A percentile compares a stretch with the other conserved stretches of the same genome.
Evolutionary conservation across 371 early-diverging fungal species (phyloP).

Genomic region (Mortierella sp.): DNA sequence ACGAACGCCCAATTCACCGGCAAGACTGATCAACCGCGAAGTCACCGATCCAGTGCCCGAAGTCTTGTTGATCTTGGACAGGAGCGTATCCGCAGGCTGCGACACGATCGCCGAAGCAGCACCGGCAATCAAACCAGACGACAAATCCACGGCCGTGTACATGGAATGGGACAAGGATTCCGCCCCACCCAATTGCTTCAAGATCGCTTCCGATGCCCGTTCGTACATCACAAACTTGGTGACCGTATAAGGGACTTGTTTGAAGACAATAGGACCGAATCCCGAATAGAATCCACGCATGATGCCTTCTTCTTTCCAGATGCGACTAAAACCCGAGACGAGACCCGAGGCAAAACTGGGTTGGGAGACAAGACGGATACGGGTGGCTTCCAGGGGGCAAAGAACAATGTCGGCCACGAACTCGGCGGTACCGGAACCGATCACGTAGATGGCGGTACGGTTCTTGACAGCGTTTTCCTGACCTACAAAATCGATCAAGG

Average conservation of each 20-base stretch:
- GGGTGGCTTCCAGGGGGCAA: slow-evolving; percentile 83
- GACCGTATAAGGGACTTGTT: slow-evolving; percentile 92
- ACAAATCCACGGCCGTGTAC: slow-evolving; percentile 81
- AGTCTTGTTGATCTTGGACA: slow-evolving; percentile 55
- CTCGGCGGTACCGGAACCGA: slow-evolving; percentile 88
- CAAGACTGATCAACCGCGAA: too few species aligned
- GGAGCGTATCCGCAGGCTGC: slow-evolving; percentile 95
- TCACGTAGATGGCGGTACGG: slow-evolving; percentile 86
- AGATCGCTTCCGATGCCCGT: slow-evolving; percentile 70
- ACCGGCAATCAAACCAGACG: slow-evolving; percentile 93
- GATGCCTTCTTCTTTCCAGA: slow-evolving; percentile 77
- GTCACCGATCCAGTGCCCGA: too few species aligned
- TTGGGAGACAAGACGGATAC: slow-evolving; percentile 83
- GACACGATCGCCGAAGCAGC: slow-evolving; percentile 92
- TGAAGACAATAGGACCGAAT: slow-evolving; percentile 80
- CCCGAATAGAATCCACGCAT: slow-evolving; percentile 81
- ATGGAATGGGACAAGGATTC: slow-evolving; percentile 60
- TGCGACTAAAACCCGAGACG: slow-evolving; percentile 66
- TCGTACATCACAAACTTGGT: slow-evolving; percentile 95
- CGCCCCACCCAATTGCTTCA: slow-evolving; percentile 61
- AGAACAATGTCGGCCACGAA: slow-evolving; percentile 93
- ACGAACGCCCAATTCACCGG: too few species aligned
- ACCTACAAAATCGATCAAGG: slow-evolving; percentile 77
- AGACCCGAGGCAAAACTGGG: slow-evolving; percentile 77
- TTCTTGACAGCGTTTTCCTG: slow-evolving; percentile 81